phyloP scores from a whole-genome alignment of 2,329 filamentous ascomycete genomes.

The Colletotrichum tropicicola region DNA sequence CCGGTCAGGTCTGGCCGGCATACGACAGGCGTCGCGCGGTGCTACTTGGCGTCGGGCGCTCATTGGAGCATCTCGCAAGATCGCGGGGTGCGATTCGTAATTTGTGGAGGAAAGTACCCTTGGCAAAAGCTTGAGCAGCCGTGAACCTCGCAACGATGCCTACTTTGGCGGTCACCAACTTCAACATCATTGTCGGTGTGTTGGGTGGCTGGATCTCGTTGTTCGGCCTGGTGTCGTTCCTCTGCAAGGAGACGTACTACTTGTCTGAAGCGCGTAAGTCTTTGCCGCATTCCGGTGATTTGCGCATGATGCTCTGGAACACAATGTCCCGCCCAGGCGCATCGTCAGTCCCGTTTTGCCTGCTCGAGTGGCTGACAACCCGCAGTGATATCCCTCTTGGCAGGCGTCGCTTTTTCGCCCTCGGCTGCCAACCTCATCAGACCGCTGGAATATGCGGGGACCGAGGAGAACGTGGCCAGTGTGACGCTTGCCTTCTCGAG shows the following conservation, averaged over 20 bases:
- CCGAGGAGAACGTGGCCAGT: conserved; percentile 68
- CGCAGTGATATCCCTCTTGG: conserved; percentile 83
- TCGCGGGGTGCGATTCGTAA: conserved; percentile 7
- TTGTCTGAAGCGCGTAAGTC: conserved; percentile 86
- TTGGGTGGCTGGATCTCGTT: conserved; percentile 88
- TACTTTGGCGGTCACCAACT: conserved; percentile 51
- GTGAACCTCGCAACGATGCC: conserved; percentile 46
- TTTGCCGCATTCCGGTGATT: background rate
- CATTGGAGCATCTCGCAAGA: conserved; percentile 14
- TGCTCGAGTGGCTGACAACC: conserved; percentile 9
- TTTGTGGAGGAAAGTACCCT: background rate
- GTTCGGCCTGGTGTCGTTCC: conserved; percentile 90
- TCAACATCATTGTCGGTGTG: conserved; percentile 84
- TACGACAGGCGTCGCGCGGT: background rate
- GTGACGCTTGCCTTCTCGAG: conserved; percentile 85
- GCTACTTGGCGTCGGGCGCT: background rate
- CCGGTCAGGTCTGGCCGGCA: background rate
- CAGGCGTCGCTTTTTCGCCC: conserved; percentile 82
- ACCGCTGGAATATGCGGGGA: conserved; percentile 76
- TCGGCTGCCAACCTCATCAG: conserved; percentile 79
- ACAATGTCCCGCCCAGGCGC: no score
- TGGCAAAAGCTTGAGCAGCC: conserved; percentile 29
- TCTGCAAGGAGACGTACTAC: conserved; percentile 90
- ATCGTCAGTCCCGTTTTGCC: background rate
- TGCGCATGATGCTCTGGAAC: background rate